Evolutionary conservation across 2,329 filamentous ascomycete species (phyloP), one percentile per base, ranked within the genome.

Genomic region (Penicillium sp.): DNA sequence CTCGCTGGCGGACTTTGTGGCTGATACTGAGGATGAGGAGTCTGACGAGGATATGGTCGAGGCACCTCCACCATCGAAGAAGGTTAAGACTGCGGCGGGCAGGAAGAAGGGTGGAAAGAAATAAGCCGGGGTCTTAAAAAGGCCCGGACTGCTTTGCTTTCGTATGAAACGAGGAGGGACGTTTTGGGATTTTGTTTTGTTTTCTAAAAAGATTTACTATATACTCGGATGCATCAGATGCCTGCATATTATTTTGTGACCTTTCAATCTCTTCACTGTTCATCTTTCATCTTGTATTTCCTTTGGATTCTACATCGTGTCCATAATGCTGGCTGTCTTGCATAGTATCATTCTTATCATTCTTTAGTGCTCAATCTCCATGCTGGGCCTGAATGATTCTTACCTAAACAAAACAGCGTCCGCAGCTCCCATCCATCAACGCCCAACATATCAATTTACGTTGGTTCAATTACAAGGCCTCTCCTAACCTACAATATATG

Each of bases 11-110:
- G 80, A 82, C 53, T 78, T 80, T 64, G 75, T 82, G 52, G 76
- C 79, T 5, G 79, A 82, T 57, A 78, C 76, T 2, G 81, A 83
- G 41, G 76, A 78, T 8, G 77, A 81, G 22, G 65, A 68, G 25
- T 74, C 70, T 25, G 71, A 74, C 54, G 71, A 71, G 50, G 69
- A 56, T n/a, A 55, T 65, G 50, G n/a, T 53, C 41, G 61, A 68
- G 47, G 64, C 68, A 57, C 70, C 69, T 25, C 66, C 70, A 11
- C 71, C 75, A 25, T 66, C 73, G 34, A 78, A 77, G 69, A 78
- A 77, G 65, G 67, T 66, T 54, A 76, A 74, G 65, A 61, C 69
- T 52, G 60, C 58, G 31, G 37, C 50, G 38, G 63, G 67, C 54
- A 71, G 68, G 65, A 77, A 76, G 69, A 74, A 73, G 69, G 68